Evolutionary conservation across 768 basidiomycete genomes (phyloP), one percentile per base, ranked within the genome.

Genomic region (Inosperma sp.): DNA sequence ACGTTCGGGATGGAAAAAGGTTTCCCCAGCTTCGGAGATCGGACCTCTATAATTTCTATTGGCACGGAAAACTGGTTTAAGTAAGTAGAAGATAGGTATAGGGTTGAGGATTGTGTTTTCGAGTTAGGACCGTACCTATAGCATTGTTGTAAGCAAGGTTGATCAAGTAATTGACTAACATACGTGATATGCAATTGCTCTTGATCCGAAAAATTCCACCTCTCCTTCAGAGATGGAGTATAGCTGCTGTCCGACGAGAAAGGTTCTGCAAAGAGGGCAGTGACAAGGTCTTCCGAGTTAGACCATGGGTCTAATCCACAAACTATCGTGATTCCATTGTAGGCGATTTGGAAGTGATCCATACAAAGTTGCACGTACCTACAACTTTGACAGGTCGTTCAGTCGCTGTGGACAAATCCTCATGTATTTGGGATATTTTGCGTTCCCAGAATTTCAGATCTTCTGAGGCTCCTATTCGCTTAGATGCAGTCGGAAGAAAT

Each of bases 191-290:
- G 34, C 23, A 48, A 48, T 37, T 48, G 46, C 16, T 48, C 46
- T 35, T 35, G 34, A 26, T 16, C 35, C 17, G 34, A 26, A 19
- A 14, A 8, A 13, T 65, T 62, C 81, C 85, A 84, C 26, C 86
- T 73, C 33, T 70, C 60, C 46, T 71, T 72, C 19, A 86, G 59
- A 7, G 60, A 59, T 26, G 70, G 65, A 43, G 70, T 73, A 51
- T 76, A 71, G 4, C 64, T 59, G 21, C 69, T 52, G 54, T 80
- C 76, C n/a, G 80, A 78, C 2, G 73, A 70, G 56, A 91, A 77
- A 12, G 87, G 87, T 48, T 89, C 82, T 36, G 83, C 78, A 13
- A 91, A 69, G 29, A 91, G 72, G 6, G 86, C 85, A 4, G 81
- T 81, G 16, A 90, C 78, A 4, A 91, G 66, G 25, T 84, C 80